These are phyloP conservation scores for Microcera coccophila DNA, from an alignment of 2,329 filamentous ascomycete genomes.

Conservation along the genomic window DNA sequence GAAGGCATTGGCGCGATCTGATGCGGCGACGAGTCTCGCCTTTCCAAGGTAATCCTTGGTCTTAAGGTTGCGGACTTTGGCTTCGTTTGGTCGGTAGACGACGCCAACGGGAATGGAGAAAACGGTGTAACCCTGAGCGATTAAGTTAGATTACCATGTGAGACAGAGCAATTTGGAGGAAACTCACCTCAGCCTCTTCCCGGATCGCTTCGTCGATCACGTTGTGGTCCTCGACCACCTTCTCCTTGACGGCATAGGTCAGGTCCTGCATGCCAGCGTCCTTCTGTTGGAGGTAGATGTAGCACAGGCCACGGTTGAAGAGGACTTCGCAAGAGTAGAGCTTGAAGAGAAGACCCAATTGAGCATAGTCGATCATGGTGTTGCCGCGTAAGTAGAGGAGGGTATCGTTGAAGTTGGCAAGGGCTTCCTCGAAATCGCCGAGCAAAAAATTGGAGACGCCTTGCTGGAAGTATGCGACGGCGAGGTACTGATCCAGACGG, in stretches of 20 bases:
- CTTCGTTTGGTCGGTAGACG: constrained; percentile 91
- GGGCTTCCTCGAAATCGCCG: constrained; percentile 93
- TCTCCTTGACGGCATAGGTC: constrained; percentile 86
- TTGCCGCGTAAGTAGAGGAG: constrained; percentile 91
- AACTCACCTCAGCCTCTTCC: constrained; percentile 80
- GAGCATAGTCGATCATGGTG: constrained; percentile 96
- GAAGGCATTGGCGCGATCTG: constrained; percentile 74
- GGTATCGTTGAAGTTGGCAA: constrained; percentile 98
- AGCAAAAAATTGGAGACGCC: constrained; percentile 97
- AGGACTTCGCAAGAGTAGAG: constrained; percentile 95
- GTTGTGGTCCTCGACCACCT: constrained; percentile 92
- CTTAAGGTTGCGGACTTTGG: constrained; percentile 97
- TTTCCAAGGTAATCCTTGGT: constrained; percentile 97
- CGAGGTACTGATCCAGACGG: constrained; percentile 87
- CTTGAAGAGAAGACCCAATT: constrained; percentile 91
- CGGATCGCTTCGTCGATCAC: constrained; percentile 96
- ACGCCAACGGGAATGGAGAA: constrained; percentile 97
- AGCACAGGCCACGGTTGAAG: constrained; percentile 95
- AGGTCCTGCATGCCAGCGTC: constrained; percentile 89
- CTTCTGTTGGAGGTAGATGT: constrained; percentile 92
- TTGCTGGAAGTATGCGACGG: constrained; percentile 97
- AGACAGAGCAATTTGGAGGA: not conserved
- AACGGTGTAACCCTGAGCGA: constrained; percentile 80
- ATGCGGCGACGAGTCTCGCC: constrained; percentile 85
- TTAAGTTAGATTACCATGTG: constrained; percentile 23